Percentiles rank a stretch among this genome's conserved stretches.
These are phyloP conservation scores for Solanum appendiculatum DNA, from an alignment of 257 asterid genomes.

Conservation along the genomic window DNA sequence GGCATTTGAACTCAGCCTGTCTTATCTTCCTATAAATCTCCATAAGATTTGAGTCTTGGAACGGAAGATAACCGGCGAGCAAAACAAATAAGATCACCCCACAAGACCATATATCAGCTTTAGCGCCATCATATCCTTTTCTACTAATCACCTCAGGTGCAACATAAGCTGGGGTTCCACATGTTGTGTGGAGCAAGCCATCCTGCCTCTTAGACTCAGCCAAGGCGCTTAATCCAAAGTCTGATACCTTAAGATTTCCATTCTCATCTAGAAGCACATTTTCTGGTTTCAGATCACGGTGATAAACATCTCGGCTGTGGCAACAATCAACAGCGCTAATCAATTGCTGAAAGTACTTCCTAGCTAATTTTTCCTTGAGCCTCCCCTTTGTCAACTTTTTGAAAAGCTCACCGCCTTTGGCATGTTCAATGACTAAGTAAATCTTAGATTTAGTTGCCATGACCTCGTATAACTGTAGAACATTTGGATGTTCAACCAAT, in stretches of 20 bases:
- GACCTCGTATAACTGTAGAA: conserved; percentile 61
- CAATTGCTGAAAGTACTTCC: conserved; percentile 65
- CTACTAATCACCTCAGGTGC: conserved; percentile 69
- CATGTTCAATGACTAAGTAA: conserved; percentile 63
- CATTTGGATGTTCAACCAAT: conserved; percentile 45
- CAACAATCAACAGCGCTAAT: conserved; percentile 53
- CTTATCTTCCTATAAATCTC: conserved; percentile 64
- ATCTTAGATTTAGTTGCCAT: conserved; percentile 78
- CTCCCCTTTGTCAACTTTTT: conserved; percentile 56
- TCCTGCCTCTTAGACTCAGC: conserved; percentile 46
- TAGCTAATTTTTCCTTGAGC: conserved; percentile 48
- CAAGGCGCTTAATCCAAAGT: conserved; percentile 77
- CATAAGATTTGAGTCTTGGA: conserved; percentile 48
- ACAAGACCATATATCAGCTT: conserved; percentile 81
- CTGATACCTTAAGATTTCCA: conserved; percentile 60
- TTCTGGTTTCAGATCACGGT: conserved; percentile 78
- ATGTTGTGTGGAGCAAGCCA: conserved; percentile 73
- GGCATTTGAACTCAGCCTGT: conserved; percentile 43
- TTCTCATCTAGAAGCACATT: conserved; percentile 58
- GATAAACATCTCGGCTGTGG: conserved; percentile 64
- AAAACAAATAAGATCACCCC: conserved; percentile 69
- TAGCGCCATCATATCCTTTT: conserved; percentile 67
- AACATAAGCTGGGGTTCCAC: conserved; percentile 86
- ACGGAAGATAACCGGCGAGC: conserved; percentile 67
- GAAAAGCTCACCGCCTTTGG: conserved; percentile 85